Evolutionary conservation across 306 rosid genomes (phyloP), one percentile per base, ranked within the genome.

Genomic region (Glycyrrhiza uralensis): DNA sequence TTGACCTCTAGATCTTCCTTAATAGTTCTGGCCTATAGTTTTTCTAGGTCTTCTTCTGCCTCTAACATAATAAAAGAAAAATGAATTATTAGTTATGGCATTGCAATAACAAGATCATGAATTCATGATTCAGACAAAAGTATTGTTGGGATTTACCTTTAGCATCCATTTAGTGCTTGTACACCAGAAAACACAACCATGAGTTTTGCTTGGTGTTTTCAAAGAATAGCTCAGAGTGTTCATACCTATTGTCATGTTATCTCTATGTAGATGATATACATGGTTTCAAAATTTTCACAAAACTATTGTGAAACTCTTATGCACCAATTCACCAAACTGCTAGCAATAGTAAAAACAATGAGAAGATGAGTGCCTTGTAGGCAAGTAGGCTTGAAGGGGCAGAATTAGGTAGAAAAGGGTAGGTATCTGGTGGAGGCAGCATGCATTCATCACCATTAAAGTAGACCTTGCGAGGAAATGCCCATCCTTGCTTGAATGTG

Each of bases 401-500:
- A 35, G 92, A 71, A 58, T 87, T 94, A 0, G 99, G 97, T 8
- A 91, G 92, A 73, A 80, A 85, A 0, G 97, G 98, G 77, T 91
- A 94, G 24, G 84, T 54, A 36, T 91, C 95, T n/a, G 96, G 97
- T 51, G 96, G 96, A 0, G 97, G 98, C 36, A 94, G 56, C 96
- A 83, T 85, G 91, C 98, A 89, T 69, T 91, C 97, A 4, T 94
- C 98, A 2, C 98, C 98, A 68, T 91, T 94, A 66, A 91, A 89
- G 83, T 94, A 91, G 42, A 91, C 95, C 74, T 81, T 89, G 46
- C 75, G 92, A 47, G 97, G 98, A 84, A 94, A 94, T 26, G 96
- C 96, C 99, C 99, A 89, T 1, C 97, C 97, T 29, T 91, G 88
- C 87, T 89, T 94, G 46, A 89, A 86, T 59, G 99, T 87, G 87